Base-by-base conservation (phyloP, 2,329 filamentous ascomycete species). In the Capronia coronata region DNA sequence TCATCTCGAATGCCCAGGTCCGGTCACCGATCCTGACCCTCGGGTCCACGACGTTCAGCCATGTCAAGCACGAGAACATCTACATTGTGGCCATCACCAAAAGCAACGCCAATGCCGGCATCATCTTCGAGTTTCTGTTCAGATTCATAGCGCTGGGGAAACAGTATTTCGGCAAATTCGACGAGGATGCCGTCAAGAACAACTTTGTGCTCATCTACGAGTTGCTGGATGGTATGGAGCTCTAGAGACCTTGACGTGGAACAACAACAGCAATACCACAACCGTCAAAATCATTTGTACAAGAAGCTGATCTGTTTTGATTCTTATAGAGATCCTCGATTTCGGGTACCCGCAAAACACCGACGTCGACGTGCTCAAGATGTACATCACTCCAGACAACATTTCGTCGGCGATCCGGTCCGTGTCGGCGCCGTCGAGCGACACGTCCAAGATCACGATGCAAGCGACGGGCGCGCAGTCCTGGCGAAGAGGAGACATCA, bases 361-460 rank as follows among this genome's bases (percentile, higher is more conserved):
- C 56, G 93, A 98, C 72, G 95, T 91, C 46, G 93, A 98, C 68
- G 97, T 93, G 13, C 76, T 98, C 62, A 98, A 98, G 72, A 97
- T 97, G 91, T 98, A 98, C 76, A 98, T 98, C 65, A 98, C 94
- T 37, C 98, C 93, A 29, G 93, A 98, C 73, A 93, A 93, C 51
- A 91, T 98, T 71, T 96, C 96, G 70, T 94, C 89, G 25, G 89
- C 69, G 27, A 72, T 73, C 49, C 46, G 60, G 29, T 59, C 57
- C n/a, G 55, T 54, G n/a, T 60, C 56, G 21, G 52, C 51, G 89
- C 67, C 75, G 82, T 71, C 69, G 66, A 66, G 63, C 38, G 91
- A 98, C 68, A 96, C 91, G 43, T 91, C 89, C 60, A 93, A 91
- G 68, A 98, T 98, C 69, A 98, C 93, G 21, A 96, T 97, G 90